Conservation (phyloP, 2,329 filamentous ascomycete genomes). For the Sporothrix luriei region DNA sequence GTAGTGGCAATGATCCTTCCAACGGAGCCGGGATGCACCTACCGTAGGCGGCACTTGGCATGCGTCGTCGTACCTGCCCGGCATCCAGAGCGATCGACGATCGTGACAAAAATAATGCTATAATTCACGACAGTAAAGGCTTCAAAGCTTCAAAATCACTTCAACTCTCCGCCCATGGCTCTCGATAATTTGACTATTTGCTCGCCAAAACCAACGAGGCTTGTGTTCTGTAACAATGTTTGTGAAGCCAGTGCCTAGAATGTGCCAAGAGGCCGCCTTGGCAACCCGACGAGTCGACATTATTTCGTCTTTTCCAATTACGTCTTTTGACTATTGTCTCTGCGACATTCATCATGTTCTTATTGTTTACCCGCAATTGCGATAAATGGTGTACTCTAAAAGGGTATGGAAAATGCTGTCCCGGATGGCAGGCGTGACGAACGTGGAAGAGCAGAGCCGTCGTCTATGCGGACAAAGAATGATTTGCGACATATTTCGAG, state of each 20-base stretch:
- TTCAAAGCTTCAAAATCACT: background rate
- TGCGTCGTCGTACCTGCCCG: background rate
- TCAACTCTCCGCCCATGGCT: background rate
- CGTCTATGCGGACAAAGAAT: background rate
- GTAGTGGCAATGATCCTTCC: background rate
- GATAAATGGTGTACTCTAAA: background rate
- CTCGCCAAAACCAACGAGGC: too few relatives aligned
- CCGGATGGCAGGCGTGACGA: background rate
- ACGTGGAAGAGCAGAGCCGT: background rate
- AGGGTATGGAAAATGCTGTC: background rate
- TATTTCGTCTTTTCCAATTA: background rate
- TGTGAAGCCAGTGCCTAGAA: background rate
- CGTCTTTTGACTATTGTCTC: background rate
- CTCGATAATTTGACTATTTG: background rate
- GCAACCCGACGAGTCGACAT: background rate
- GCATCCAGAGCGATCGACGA: slow-evolving; percentile 3
- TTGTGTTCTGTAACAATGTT: background rate
- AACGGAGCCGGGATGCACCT: background rate
- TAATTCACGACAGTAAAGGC: background rate
- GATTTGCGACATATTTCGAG: slow-evolving; percentile 34
- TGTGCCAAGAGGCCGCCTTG: background rate
- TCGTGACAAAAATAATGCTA: background rate
- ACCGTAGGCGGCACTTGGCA: background rate
- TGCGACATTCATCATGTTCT: too few relatives aligned
- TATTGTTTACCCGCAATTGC: background rate